Conservation (phyloP, 345 rosid genomes). For the Tarenaya hassleriana region DNA sequence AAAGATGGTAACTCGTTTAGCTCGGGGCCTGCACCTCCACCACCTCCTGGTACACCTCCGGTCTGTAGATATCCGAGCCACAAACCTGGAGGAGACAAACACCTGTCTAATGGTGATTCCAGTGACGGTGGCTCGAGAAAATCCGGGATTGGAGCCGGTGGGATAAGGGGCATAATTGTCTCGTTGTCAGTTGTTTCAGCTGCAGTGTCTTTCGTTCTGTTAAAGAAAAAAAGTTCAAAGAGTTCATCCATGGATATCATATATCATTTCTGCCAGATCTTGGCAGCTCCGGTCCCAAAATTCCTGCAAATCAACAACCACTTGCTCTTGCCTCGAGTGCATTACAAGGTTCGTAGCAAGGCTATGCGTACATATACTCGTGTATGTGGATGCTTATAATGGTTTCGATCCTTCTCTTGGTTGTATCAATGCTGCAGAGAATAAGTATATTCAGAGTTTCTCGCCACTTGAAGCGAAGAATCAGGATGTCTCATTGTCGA, state of each 20-base stretch:
- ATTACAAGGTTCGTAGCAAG: constrained; percentile 48
- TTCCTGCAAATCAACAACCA: too few relatives aligned
- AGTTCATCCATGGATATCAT: constrained; percentile 54
- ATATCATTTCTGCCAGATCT: too few relatives aligned
- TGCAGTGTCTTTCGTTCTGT: constrained; percentile 63
- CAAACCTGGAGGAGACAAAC: constrained; percentile 40
- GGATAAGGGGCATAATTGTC: constrained; percentile 71
- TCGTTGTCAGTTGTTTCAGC: constrained; percentile 64
- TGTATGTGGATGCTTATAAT: neutral
- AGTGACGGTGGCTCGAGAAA: constrained; percentile 47
- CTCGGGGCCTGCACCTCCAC: constrained; percentile 94
- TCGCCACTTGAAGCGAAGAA: constrained; percentile 45
- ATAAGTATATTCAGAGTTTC: constrained; percentile 49
- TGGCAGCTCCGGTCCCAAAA: too few relatives aligned
- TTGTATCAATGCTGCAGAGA: constrained; percentile 37
- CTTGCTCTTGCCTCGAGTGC: constrained; percentile 61
- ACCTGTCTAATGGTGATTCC: constrained; percentile 36
- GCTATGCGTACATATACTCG: neutral
- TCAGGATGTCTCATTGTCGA: constrained; percentile 47
- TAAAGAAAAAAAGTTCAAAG: constrained; percentile 64
- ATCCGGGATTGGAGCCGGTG: constrained; percentile 85
- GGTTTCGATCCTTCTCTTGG: neutral
- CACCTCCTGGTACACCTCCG: constrained; percentile 96
- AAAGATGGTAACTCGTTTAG: constrained; percentile 74
- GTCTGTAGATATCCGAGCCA: constrained; percentile 36